Conservation (phyloP, 1,284 basidiomycete genomes). For the Trichosporon asahii region DNA sequence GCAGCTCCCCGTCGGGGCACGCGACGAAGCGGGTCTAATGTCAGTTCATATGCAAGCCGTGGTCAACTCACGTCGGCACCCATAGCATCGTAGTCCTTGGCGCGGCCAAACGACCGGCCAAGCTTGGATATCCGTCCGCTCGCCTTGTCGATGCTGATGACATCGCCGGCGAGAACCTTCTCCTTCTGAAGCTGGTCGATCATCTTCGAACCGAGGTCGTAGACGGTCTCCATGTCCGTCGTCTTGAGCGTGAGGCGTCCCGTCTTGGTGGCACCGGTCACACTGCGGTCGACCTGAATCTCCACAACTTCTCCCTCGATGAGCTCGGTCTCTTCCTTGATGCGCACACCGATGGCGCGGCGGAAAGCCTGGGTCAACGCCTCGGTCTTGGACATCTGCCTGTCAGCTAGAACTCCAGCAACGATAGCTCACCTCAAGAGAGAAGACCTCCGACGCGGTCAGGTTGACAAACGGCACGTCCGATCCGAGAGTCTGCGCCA, state of each 20-base stretch:
- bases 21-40: slow-evolving; percentile 90
- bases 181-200: slow-evolving; percentile 95
- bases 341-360: slow-evolving; percentile 90
- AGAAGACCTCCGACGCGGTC: slow-evolving; percentile 95
- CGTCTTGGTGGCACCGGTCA: slow-evolving; percentile 97
- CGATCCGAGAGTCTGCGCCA: slow-evolving; percentile 89
- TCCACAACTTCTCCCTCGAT: slow-evolving; percentile 99
- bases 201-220: slow-evolving; percentile 99
- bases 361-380: slow-evolving; percentile 95
- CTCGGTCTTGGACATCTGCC: slow-evolving; percentile 92
- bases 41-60: neutral
- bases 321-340: slow-evolving; percentile 95
- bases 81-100: slow-evolving; percentile 98
- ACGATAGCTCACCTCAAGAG: slow-evolving; percentile 60
- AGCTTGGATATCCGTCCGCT: slow-evolving; percentile 96
- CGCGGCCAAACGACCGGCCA: slow-evolving; percentile 89
- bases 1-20: slow-evolving; percentile 95
- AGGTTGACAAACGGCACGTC: slow-evolving; percentile 98
- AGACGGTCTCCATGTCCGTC: slow-evolving; percentile 99
- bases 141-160: slow-evolving; percentile 95
- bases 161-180: slow-evolving; percentile 93
- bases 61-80: slow-evolving; percentile 77
- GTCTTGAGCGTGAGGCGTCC: slow-evolving; percentile 97
- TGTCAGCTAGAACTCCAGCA: neutral
- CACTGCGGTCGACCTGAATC: slow-evolving; percentile 93